Percentiles rank a stretch among this genome's conserved stretches.
Conservation (phyloP, 2,329 filamentous ascomycete genomes). For the Coniochaeta hoffmannii region DNA sequence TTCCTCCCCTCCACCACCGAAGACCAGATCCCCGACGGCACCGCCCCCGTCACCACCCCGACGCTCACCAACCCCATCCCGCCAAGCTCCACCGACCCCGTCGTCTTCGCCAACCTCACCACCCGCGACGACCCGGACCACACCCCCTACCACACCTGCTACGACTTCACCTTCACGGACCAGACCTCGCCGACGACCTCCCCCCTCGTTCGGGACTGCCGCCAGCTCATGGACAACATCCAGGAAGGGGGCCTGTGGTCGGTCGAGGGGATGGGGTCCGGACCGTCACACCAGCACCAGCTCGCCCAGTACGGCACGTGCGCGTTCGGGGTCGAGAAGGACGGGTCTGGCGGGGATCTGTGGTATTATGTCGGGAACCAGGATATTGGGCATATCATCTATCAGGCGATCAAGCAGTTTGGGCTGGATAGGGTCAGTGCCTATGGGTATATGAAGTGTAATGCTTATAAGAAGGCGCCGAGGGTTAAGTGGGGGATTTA, state of each 20-base stretch:
- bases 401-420: neutral
- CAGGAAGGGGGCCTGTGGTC: neutral
- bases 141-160: no score
- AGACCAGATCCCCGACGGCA: no score
- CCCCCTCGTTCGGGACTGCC: neutral
- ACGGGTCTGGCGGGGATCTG: neutral
- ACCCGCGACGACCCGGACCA: neutral
- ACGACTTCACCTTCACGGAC: neutral
- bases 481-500: no score
- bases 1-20: no score
- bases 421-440: slow-evolving; percentile 40
- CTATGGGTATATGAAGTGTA: no score
- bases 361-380: neutral
- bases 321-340: neutral
- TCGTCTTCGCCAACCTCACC: no score
- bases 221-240: neutral
- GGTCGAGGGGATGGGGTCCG: neutral
- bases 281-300: neutral
- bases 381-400: neutral
- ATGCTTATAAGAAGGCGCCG: no score
- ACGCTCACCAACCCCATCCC: no score
- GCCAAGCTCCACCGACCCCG: no score
- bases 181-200: neutral
- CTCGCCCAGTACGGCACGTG: neutral
- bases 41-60: no score